Conservation (phyloP, 1,284 basidiomycete species). For the Sporisorium sorghi region DNA sequence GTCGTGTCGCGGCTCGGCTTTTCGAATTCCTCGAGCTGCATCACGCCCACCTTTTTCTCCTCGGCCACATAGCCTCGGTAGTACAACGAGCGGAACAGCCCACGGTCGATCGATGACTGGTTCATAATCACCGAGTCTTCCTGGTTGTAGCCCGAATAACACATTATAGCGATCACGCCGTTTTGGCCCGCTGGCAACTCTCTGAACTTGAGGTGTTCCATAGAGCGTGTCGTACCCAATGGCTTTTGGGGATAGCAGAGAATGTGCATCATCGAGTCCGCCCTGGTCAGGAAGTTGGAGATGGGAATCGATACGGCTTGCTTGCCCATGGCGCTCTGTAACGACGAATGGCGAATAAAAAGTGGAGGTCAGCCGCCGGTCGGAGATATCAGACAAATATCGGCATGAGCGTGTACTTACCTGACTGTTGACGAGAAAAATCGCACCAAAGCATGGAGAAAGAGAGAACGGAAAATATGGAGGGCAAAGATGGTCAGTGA, state of each 20-base stretch:
- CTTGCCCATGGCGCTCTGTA: constrained; percentile 91
- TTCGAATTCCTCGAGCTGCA: constrained; percentile 88
- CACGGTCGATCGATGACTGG: constrained; percentile 96
- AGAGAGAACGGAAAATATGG: background rate
- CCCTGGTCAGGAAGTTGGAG: constrained; percentile 93
- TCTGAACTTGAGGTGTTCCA: constrained; percentile 98
- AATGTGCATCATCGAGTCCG: constrained; percentile 79
- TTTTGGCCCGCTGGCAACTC: constrained; percentile 98
- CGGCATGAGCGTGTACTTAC: background rate
- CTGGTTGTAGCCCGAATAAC: constrained; percentile 99
- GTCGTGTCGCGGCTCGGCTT: constrained; percentile 94
- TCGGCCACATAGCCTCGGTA: constrained; percentile 97
- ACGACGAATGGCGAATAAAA: background rate
- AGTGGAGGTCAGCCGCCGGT: constrained; percentile 73
- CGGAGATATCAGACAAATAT: background rate
- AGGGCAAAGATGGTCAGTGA: background rate
- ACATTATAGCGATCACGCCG: constrained; percentile 96
- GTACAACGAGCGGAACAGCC: constrained; percentile 97
- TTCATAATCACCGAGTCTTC: constrained; percentile 99
- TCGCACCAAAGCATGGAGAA: no score
- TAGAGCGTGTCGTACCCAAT: constrained; percentile 94
- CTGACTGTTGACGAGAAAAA: background rate
- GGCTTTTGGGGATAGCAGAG: constrained; percentile 98
- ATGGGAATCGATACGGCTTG: constrained; percentile 90
- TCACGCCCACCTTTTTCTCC: constrained; percentile 95